Percentiles rank a stretch among this genome's conserved stretches.
These are phyloP conservation scores for Parsonsia alboflavescens DNA, from an alignment of 257 asterid genomes.

Conservation along the genomic window DNA sequence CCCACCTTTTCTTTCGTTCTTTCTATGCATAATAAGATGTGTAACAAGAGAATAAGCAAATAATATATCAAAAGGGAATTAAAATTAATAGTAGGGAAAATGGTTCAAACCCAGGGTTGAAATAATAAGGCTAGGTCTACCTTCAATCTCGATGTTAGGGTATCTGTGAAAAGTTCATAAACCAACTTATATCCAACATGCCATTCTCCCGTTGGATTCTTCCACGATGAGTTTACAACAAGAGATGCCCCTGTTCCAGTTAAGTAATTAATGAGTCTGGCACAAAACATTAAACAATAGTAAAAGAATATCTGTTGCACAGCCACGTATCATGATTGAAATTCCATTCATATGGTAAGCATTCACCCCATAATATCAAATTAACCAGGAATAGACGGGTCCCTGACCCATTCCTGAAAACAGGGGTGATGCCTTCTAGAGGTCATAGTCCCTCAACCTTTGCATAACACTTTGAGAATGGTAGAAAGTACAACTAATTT, in stretches of 20 bases:
- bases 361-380: neutral
- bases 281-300: neutral
- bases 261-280: neutral
- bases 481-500: too few relatives aligned
- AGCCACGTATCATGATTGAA: neutral
- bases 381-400: neutral
- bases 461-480: too few relatives aligned
- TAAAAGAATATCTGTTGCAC: neutral
- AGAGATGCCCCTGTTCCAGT: constrained; percentile 57
- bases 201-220: constrained; percentile 95
- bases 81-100: constrained; percentile 7
- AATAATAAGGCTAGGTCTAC: constrained; percentile 28
- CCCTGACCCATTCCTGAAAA: neutral
- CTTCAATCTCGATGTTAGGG: constrained; percentile 74
- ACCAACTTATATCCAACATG: constrained; percentile 85
- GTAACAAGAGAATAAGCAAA: constrained; percentile 13
- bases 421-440: too few relatives aligned
- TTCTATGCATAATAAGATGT: constrained; percentile 48
- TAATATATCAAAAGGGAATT: constrained; percentile 1
- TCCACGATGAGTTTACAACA: constrained; percentile 75
- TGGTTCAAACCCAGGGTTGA: neutral
- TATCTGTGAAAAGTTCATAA: constrained; percentile 76
- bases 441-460: too few relatives aligned
- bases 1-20: constrained; percentile 86
- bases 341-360: neutral